Evolutionary conservation across 2,329 filamentous ascomycete genomes (phyloP).

Genomic region (Aspergillus quadrilineatus): DNA sequence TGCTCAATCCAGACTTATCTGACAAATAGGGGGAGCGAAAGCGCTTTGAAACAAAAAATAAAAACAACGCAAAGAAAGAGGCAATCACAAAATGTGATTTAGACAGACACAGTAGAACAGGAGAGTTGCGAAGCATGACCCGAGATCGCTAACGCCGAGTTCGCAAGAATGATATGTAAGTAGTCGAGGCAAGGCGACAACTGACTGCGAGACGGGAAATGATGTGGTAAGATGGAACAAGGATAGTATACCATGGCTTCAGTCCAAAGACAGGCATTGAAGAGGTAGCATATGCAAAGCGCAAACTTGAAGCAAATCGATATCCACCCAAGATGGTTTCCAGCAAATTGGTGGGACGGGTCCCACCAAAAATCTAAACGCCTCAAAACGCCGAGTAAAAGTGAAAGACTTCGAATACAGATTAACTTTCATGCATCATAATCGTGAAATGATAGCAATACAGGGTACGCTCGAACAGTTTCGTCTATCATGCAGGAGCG

Average conservation of each 20-base stretch:
- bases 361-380: constrained; percentile 24
- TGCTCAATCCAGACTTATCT: background rate
- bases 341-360: background rate
- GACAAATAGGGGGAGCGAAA: background rate
- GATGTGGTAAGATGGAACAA: constrained; percentile 6
- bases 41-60: background rate
- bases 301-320: constrained; percentile 8
- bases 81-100: background rate
- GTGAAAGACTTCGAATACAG: constrained; percentile 28
- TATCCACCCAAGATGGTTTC: constrained; percentile 5
- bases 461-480: constrained; percentile 24
- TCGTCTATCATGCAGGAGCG: constrained; percentile 5
- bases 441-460: constrained; percentile 28
- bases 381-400: constrained; percentile 27
- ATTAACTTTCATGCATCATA: constrained; percentile 35
- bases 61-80: background rate
- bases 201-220: background rate
- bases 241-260: constrained; percentile 13
- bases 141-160: constrained; percentile 26
- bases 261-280: constrained; percentile 7
- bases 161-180: constrained; percentile 21
- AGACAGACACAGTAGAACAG: constrained; percentile 6
- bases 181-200: constrained; percentile 10
- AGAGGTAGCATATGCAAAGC: constrained; percentile 7
- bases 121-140: constrained; percentile 10